Evolutionary conservation across 2,329 filamentous ascomycete species (phyloP), one percentile per base, ranked within the genome.

Genomic region (Colletotrichum filicis): DNA sequence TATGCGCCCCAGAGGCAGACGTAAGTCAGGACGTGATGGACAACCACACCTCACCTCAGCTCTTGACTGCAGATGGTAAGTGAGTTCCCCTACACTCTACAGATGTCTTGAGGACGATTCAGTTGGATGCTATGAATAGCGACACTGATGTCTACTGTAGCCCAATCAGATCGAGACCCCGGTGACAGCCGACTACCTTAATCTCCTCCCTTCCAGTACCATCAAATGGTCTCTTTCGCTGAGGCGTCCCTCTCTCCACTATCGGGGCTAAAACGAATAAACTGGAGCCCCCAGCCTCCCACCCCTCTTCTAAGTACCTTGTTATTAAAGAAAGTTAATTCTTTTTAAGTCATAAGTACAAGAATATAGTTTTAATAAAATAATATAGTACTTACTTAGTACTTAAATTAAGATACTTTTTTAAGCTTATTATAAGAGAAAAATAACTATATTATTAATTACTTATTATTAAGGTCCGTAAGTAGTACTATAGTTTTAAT

Each of bases 231-330:
- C 42, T 49, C 42, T 49, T 49, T 49, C 8, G 42, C 42, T 49
- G 26, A 62, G 12, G 60, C 60, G 28, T 63, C 46, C 28, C 52
- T 60, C 32, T 49, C 56, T 66, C 63, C 68, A 56, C 68, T 46
- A 22, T 71, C 16, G 32, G 58, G 56, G 69, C 65, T 72, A 72
- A 69, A 69, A 69, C 65, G 56, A 71, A 56, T 52, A 62, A 61
- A 52, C 22, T 53, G 55, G 61, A 58, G 12, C 12, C 19, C 11
- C 57, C n/a, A 37, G 32, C 30, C 53, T 56, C 26, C 9, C 53
- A 26, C 16, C 30, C 59, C 12, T 52, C 19, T 57, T 28, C 64
- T n/a, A n/a, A n/a, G n/a, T n/a, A n/a, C n/a, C n/a, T n/a, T n/a
- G n/a, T n/a, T n/a, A n/a, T n/a, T n/a, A n/a, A n/a, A n/a, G n/a